Conservation (phyloP, 345 rosid species). For the Mangifera indica region DNA sequence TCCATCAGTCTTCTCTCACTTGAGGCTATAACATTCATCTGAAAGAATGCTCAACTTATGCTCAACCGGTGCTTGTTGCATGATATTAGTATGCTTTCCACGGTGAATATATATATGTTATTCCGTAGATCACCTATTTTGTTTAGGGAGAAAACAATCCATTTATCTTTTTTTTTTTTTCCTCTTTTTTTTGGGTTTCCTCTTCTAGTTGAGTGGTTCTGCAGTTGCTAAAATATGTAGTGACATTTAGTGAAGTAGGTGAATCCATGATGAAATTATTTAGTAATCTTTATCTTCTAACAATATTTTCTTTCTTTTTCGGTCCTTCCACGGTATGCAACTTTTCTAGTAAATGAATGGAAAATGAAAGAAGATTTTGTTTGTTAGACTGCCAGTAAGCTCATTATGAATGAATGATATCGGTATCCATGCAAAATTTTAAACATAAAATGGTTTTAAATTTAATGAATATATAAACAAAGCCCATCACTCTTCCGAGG, state of each 20-base stretch:
- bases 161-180: background rate
- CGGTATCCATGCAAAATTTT: too few species aligned
- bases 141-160: background rate
- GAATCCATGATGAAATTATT: background rate
- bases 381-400: too few species aligned
- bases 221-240: background rate
- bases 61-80: background rate
- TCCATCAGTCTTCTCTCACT: slow-evolving; percentile 60
- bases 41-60: background rate
- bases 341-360: too few species aligned
- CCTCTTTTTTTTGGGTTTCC: too few species aligned
- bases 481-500: too few species aligned
- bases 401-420: too few species aligned
- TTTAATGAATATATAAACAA: too few species aligned
- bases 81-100: background rate
- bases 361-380: too few species aligned
- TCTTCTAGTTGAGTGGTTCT: background rate
- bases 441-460: too few species aligned
- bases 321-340: too few species aligned
- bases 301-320: too few species aligned
- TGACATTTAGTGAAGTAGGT: background rate
- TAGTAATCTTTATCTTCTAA: too few species aligned
- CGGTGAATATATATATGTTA: background rate
- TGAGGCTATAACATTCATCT: slow-evolving; percentile 40
- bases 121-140: slow-evolving; percentile 21